These are phyloP conservation scores for Fusarium setosum DNA, from an alignment of 2,329 filamentous ascomycete genomes.

Conservation along the genomic window DNA sequence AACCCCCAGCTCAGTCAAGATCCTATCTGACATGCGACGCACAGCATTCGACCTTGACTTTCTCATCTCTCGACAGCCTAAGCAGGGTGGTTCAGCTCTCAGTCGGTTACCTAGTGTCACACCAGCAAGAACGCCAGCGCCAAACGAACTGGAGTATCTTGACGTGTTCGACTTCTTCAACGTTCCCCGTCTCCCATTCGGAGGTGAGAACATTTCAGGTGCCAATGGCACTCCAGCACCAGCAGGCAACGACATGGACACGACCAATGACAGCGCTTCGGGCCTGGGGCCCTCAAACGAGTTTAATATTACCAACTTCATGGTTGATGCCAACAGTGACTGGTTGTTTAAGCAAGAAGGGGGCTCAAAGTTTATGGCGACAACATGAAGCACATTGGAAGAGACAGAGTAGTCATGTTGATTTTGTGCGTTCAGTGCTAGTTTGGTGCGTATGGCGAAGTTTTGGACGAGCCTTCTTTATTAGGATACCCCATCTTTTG, in stretches of 20 bases:
- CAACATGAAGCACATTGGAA: constrained; percentile 13
- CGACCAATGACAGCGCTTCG: constrained; percentile 40
- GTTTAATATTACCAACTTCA: constrained; percentile 83
- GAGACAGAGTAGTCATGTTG: not conserved
- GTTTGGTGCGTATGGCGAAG: not conserved
- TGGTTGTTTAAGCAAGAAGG: constrained; percentile 74
- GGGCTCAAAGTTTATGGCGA: constrained; percentile 42
- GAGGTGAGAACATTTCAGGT: constrained; percentile 49
- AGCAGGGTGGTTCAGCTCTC: constrained; percentile 52
- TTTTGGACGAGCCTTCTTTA: constrained; percentile 13
- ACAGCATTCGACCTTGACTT: constrained; percentile 93
- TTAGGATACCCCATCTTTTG: constrained; percentile 34
- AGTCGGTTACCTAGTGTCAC: constrained; percentile 65
- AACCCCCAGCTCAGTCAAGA: constrained; percentile 85
- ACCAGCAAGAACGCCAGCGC: constrained; percentile 75
- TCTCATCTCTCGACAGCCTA: constrained; percentile 84
- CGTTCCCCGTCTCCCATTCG: constrained; percentile 76
- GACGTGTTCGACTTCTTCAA: constrained; percentile 98
- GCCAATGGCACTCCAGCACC: constrained; percentile 31
- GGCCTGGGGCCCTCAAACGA: constrained; percentile 62
- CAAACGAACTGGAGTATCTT: constrained; percentile 88
- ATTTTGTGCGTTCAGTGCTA: not conserved
- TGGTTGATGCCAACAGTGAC: constrained; percentile 78
- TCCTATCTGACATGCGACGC: constrained; percentile 90
- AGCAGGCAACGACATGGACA: constrained; percentile 41